phyloP scores from a whole-genome alignment of 2,329 filamentous ascomycete species.

The Alternaria dauci region DNA sequence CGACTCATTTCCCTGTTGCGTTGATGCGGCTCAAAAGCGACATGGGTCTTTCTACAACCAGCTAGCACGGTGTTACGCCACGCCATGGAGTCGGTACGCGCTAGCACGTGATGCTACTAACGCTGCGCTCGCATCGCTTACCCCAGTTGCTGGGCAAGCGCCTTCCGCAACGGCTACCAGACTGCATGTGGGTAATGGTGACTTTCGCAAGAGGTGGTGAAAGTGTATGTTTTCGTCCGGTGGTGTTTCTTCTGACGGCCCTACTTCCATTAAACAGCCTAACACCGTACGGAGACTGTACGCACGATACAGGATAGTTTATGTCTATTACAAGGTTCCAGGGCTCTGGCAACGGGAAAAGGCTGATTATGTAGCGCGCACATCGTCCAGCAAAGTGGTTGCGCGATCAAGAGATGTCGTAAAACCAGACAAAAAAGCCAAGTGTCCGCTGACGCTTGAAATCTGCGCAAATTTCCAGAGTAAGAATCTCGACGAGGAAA shows the following conservation, averaged over 20 bases:
- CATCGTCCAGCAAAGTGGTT: neutral
- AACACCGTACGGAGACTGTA: neutral
- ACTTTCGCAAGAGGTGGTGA: neutral
- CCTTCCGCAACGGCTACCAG: constrained; percentile 3
- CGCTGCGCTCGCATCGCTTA: constrained; percentile 9
- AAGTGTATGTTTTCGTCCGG: neutral
- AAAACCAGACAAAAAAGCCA: neutral
- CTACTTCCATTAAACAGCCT: neutral
- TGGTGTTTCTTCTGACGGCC: neutral
- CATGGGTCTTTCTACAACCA: constrained; percentile 1
- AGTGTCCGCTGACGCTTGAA: neutral
- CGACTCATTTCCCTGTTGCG: neutral
- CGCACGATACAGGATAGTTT: neutral
- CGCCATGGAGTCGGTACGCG: constrained; percentile 8
- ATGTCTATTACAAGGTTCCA: too few relatives aligned
- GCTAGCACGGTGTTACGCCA: constrained; percentile 5
- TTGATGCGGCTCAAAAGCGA: constrained; percentile 4
- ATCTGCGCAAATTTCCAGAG: neutral
- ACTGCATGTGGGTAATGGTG: constrained; percentile 15
- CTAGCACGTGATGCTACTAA: constrained; percentile 11
- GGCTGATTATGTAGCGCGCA: too few relatives aligned
- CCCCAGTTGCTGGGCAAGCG: neutral
- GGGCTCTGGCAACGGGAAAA: neutral
- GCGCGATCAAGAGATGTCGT: neutral
- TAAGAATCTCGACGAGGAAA: neutral